phyloP scores from a whole-genome alignment of 352 stramenopile species.

The Plasmopara halstedii region DNA sequence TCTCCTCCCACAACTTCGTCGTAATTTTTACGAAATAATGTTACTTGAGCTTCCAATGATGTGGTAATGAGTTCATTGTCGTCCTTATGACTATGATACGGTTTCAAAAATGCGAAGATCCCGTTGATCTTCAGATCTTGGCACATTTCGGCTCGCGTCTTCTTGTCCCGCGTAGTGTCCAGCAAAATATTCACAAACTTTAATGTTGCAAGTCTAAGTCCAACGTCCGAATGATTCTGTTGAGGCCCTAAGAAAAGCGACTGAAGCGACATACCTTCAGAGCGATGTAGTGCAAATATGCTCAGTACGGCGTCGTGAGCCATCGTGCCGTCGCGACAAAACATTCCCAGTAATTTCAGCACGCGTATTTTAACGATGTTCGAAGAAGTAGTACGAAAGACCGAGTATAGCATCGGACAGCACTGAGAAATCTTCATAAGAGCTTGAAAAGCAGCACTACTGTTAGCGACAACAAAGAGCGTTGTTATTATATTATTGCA shows the following conservation, averaged over 20 bases:
- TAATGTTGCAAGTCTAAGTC: slow-evolving; percentile 25
- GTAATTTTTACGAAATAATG: slow-evolving; percentile 11
- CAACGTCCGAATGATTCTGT: slow-evolving; percentile 18
- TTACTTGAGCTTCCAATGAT: slow-evolving; percentile 9
- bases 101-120: slow-evolving; percentile 28
- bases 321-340: slow-evolving; percentile 28
- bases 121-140: slow-evolving; percentile 33
- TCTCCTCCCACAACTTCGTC: slow-evolving; percentile 9
- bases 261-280: slow-evolving; percentile 15
- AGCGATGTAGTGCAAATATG: slow-evolving; percentile 13
- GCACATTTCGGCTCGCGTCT: slow-evolving; percentile 26
- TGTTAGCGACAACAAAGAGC: slow-evolving; percentile 40
- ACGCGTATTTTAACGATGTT: slow-evolving; percentile 18
- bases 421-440: slow-evolving; percentile 26
- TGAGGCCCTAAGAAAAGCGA: slow-evolving; percentile 23
- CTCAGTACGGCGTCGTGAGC: slow-evolving; percentile 22
- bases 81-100: slow-evolving; percentile 4
- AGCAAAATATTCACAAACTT: slow-evolving; percentile 45
- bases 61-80: background rate
- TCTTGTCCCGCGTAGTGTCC: slow-evolving; percentile 17
- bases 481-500: slow-evolving; percentile 40
- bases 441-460: slow-evolving; percentile 16
- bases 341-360: slow-evolving; percentile 14
- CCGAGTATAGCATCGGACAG: slow-evolving; percentile 20
- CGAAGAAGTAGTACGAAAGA: slow-evolving; percentile 19